Evolutionary conservation across 2,329 filamentous ascomycete genomes (phyloP).

Genomic region (Apiospora marii): DNA sequence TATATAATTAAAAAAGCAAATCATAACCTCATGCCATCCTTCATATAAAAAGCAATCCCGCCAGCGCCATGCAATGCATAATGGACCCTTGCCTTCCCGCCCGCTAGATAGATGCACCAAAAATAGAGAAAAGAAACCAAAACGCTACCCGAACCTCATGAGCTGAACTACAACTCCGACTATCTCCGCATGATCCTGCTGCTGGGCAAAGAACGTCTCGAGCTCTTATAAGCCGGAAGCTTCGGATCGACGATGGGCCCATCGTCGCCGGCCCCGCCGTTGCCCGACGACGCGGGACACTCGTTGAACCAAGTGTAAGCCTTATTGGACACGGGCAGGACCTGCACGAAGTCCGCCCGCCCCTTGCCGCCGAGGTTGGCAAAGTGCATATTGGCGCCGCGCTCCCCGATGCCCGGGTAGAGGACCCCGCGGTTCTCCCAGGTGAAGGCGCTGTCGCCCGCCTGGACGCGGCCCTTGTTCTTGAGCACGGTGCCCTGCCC

Average conservation of each 20-base stretch:
- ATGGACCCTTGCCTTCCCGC: not conserved
- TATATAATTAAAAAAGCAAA: not conserved
- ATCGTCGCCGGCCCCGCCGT: conserved; percentile 4
- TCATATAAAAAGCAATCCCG: not conserved
- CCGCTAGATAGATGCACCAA: not conserved
- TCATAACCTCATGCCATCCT: too few relatives aligned
- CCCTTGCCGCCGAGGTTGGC: conserved; percentile 23
- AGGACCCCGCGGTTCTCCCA: conserved; percentile 24
- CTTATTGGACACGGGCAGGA: conserved; percentile 12
- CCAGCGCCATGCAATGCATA: not conserved
- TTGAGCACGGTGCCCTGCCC: conserved; percentile 20
- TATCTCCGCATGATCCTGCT: not conserved
- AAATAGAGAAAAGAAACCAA: not conserved
- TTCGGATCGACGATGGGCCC: conserved; percentile 5
- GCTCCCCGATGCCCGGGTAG: conserved; percentile 16
- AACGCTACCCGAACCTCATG: not conserved
- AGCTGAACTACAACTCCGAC: not conserved
- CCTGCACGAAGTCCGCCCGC: conserved; percentile 17
- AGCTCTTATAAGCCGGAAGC: not conserved
- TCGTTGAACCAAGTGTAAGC: conserved; percentile 23
- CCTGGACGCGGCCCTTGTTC: conserved; percentile 18
- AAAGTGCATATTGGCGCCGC: conserved; percentile 19
- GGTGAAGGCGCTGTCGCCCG: conserved; percentile 23
- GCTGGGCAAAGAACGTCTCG: not conserved
- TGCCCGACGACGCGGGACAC: not conserved